Conservation (phyloP, 176 grass and related monocot species). For the Coix lacrymajobi region DNA sequence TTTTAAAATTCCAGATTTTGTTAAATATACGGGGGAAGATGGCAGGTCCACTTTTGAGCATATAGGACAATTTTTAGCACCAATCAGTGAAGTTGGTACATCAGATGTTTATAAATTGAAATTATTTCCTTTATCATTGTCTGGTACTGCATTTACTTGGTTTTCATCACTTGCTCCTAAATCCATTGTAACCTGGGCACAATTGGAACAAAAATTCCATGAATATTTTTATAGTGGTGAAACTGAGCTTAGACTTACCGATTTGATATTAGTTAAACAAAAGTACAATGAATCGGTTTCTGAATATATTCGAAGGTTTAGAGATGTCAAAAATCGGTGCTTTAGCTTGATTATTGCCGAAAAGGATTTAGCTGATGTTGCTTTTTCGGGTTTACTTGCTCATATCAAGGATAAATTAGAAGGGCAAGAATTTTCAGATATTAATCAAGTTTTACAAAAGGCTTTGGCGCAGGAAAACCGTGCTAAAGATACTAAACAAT, state of each 20-base stretch:
- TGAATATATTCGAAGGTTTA: not conserved
- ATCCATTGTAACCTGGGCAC: too few relatives aligned
- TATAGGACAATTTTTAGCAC: not conserved
- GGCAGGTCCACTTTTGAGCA: not conserved
- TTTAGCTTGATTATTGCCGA: not conserved
- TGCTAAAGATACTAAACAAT: not conserved
- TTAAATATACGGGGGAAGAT: not conserved
- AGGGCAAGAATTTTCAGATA: not conserved
- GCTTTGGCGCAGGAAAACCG: not conserved
- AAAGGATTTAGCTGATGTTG: not conserved
- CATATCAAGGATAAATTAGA: not conserved
- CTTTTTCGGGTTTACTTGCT: not conserved
- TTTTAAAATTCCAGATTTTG: conserved; percentile 4
- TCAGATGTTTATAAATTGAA: not conserved
- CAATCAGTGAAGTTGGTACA: not conserved
- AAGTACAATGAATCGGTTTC: too few relatives aligned
- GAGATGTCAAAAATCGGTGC: not conserved
- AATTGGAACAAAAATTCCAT: not conserved
- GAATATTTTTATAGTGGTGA: not conserved
- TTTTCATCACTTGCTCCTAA: too few relatives aligned
- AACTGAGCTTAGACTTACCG: too few relatives aligned
- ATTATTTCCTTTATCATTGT: too few relatives aligned
- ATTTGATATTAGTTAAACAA: too few relatives aligned
- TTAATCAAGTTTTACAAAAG: not conserved
- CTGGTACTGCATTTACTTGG: too few relatives aligned